A percentile compares a stretch with the other conserved stretches of the same genome.
These are phyloP conservation scores for Lanzia echinophila DNA, from an alignment of 2,329 filamentous ascomycete genomes.

Conservation along the genomic window DNA sequence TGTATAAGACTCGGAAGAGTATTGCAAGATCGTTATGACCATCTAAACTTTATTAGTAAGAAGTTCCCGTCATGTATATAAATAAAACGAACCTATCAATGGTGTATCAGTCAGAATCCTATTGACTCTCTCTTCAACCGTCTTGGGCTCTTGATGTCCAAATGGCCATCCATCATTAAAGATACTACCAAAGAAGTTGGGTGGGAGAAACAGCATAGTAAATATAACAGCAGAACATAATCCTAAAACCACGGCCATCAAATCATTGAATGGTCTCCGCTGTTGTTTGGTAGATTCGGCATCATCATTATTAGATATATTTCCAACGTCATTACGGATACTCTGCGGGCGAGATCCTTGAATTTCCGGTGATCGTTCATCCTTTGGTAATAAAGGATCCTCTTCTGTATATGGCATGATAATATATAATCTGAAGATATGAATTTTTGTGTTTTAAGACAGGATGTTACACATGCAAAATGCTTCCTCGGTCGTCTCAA, in stretches of 20 bases:
- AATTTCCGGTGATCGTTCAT: conserved; percentile 25
- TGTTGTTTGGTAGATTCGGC: background rate
- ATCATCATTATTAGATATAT: background rate
- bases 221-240: conserved; percentile 14
- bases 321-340: conserved; percentile 10
- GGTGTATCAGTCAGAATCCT: conserved; percentile 40
- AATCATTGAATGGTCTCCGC: conserved; percentile 8
- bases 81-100: conserved; percentile 36
- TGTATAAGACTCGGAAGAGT: conserved; percentile 55
- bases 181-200: conserved; percentile 1
- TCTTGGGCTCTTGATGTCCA: conserved; percentile 15
- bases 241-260: conserved; percentile 9
- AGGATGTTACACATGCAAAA: background rate
- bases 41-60: conserved; percentile 44
- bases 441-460: background rate
- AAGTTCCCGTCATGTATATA: background rate
- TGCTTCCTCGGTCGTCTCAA: no score
- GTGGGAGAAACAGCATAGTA: conserved; percentile 13
- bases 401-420: conserved; percentile 17
- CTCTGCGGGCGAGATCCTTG: conserved; percentile 20
- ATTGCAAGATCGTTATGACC: conserved; percentile 87
- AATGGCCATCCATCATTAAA: conserved; percentile 2
- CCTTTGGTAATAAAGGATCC: conserved; percentile 28
- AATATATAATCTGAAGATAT: background rate
- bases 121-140: conserved; percentile 33